phyloP scores from a whole-genome alignment of 768 basidiomycete species.

The Auriscalpium orientale region DNA sequence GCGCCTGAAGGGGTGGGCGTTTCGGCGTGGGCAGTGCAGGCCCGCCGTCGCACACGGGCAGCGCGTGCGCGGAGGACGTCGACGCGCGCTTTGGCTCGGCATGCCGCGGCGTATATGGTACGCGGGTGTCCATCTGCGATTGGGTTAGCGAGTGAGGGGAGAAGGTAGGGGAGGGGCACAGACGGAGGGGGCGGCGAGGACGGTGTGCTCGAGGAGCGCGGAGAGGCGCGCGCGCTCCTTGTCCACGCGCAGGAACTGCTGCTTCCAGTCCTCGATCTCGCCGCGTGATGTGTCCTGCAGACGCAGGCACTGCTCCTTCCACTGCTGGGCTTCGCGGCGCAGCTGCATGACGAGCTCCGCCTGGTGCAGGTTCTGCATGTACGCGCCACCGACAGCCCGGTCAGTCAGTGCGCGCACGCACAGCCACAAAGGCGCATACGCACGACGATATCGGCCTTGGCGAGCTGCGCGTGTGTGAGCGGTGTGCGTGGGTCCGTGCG shows the following conservation, averaged over 20 bases:
- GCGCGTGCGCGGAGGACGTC: constrained; percentile 6
- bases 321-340: constrained; percentile 57
- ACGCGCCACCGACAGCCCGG: background rate
- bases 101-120: constrained; percentile 10
- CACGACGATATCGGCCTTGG: constrained; percentile 3
- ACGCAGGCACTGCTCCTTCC: constrained; percentile 59
- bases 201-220: constrained; percentile 50
- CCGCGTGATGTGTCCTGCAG: constrained; percentile 38
- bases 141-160: no score
- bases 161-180: background rate
- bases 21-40: constrained; percentile 2
- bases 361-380: constrained; percentile 46
- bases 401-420: background rate
- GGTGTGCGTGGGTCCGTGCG: background rate
- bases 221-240: constrained; percentile 55
- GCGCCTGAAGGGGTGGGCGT: background rate
- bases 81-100: constrained; percentile 18
- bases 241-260: constrained; percentile 69
- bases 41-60: background rate
- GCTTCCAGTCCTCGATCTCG: constrained; percentile 67
- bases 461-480: background rate
- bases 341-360: constrained; percentile 53
- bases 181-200: constrained; percentile 14
- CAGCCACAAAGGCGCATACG: background rate
- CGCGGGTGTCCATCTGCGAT: constrained; percentile 12